phyloP scores from a whole-genome alignment of 2,329 filamentous ascomycete genomes.

The Monilinia fructicola region DNA sequence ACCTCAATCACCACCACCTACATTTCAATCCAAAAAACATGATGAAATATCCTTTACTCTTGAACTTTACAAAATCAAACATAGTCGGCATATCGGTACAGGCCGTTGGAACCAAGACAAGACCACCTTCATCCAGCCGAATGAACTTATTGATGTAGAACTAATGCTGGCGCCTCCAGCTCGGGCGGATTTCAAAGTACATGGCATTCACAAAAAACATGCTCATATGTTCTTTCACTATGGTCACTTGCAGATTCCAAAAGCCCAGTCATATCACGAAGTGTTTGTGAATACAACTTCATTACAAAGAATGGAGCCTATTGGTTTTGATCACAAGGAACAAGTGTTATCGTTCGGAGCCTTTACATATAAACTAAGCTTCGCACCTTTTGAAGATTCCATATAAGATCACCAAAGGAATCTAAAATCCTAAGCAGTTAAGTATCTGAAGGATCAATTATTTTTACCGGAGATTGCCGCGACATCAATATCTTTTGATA shows the following conservation, averaged over 20 bases:
- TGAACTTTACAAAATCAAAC: background rate
- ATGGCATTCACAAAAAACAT: background rate
- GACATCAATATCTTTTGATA: background rate
- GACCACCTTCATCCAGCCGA: background rate
- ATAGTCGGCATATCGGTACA: background rate
- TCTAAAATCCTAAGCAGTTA: background rate
- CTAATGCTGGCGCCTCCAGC: background rate
- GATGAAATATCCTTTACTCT: background rate
- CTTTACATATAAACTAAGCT: background rate
- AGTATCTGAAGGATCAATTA: background rate
- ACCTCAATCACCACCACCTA: background rate
- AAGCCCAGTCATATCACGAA: background rate
- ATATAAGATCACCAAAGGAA: background rate
- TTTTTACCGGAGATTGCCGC: background rate
- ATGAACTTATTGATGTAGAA: constrained; percentile 1
- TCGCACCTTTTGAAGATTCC: background rate
- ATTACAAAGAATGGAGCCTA: background rate
- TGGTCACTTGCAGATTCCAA: background rate
- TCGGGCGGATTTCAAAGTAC: background rate
- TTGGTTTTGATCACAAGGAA: background rate
- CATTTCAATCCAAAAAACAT: background rate
- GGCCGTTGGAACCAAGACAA: background rate
- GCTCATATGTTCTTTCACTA: background rate
- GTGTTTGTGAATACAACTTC: background rate
- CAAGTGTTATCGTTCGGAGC: background rate